These are phyloP conservation scores for Citrullus mucosospermus DNA, from an alignment of 306 rosid genomes.

Conservation along the genomic window DNA sequence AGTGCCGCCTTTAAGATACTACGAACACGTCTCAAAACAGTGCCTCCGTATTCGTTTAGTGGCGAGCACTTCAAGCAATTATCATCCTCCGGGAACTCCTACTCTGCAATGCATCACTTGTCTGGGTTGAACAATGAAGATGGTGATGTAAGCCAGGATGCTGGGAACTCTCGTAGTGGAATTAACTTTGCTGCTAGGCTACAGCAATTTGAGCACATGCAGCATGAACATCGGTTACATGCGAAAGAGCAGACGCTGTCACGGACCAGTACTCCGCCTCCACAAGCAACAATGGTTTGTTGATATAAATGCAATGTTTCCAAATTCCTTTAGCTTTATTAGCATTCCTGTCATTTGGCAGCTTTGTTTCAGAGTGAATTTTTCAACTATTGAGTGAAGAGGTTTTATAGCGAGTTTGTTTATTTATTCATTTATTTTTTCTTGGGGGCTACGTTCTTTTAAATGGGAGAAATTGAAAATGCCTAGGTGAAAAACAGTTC, in stretches of 20 bases:
- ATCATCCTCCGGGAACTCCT: conserved; percentile 47
- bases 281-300: not conserved
- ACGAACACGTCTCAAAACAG: conserved; percentile 76
- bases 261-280: conserved; percentile 17
- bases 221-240: conserved; percentile 54
- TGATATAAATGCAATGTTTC: not conserved
- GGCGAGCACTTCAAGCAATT: conserved; percentile 43
- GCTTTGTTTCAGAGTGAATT: not conserved
- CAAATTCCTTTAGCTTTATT: not conserved
- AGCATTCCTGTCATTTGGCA: not conserved
- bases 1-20: conserved; percentile 92
- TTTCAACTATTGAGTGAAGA: not conserved
- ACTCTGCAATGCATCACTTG: conserved; percentile 45
- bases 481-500: not conserved
- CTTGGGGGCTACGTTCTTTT: no score
- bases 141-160: conserved; percentile 38
- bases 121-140: conserved; percentile 51
- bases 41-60: conserved; percentile 59
- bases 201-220: conserved; percentile 80
- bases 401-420: not conserved
- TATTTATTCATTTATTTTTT: no score
- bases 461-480: no score
- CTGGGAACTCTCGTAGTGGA: conserved; percentile 37
- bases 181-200: conserved; percentile 61
- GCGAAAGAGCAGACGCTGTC: conserved; percentile 30